Evolutionary conservation across 2,329 filamentous ascomycete species (phyloP).

Genomic region (Diaporthe velutina): DNA sequence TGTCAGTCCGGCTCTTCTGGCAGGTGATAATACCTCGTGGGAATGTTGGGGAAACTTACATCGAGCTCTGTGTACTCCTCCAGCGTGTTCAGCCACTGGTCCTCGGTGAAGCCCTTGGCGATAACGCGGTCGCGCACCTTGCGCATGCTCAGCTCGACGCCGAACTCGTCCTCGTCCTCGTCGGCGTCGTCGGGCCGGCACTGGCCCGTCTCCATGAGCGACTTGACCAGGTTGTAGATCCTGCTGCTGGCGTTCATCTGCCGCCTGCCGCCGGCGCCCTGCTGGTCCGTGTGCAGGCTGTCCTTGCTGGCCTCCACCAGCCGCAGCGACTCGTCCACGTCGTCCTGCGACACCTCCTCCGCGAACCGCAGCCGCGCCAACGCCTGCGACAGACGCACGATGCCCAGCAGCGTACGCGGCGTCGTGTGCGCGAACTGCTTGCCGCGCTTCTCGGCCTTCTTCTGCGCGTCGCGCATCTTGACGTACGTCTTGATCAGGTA

Average conservation of each 20-base stretch:
- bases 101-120: constrained; percentile 95
- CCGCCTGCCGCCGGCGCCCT: constrained; percentile 64
- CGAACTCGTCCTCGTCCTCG: constrained; percentile 65
- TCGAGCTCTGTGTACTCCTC: constrained; percentile 91
- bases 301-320: constrained; percentile 95
- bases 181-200: constrained; percentile 79
- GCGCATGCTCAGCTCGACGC: constrained; percentile 83
- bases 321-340: constrained; percentile 94
- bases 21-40: neutral
- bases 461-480: constrained; percentile 90
- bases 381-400: constrained; percentile 93
- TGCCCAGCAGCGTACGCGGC: constrained; percentile 90
- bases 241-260: constrained; percentile 86
- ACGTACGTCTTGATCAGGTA: constrained; percentile 99
- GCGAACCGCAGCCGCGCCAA: constrained; percentile 93
- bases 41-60: constrained; percentile 72
- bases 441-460: constrained; percentile 89
- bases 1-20: constrained; percentile 52
- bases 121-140: constrained; percentile 92
- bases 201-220: constrained; percentile 86
- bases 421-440: constrained; percentile 96
- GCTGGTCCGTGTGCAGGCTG: constrained; percentile 79
- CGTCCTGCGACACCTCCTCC: constrained; percentile 85
- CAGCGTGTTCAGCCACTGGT: constrained; percentile 88
- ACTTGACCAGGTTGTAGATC: constrained; percentile 95